phyloP scores from a whole-genome alignment of 495 filamentous ascomycete genomes.

The Neurospora africana region DNA sequence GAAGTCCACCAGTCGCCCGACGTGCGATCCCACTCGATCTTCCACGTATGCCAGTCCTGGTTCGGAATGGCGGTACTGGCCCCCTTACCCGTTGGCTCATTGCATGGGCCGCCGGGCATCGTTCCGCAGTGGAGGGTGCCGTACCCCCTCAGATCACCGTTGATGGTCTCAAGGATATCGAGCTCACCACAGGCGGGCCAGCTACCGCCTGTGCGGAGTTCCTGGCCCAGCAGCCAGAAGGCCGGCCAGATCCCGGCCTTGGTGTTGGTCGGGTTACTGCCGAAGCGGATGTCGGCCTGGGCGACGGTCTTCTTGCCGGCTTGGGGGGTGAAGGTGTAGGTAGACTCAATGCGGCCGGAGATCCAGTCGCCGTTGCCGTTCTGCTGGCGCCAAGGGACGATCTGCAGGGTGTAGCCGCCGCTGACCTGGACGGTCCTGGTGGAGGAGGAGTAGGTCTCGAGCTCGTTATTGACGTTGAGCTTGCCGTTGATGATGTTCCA shows the following conservation, averaged over 20 bases:
- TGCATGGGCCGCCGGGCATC: slow-evolving; percentile 32
- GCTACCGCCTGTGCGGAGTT: slow-evolving; percentile 24
- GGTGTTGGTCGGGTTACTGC: slow-evolving; percentile 19
- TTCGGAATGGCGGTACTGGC: slow-evolving; percentile 22
- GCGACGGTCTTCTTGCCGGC: slow-evolving; percentile 28
- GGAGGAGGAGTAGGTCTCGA: slow-evolving; percentile 30
- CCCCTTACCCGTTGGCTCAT: slow-evolving; percentile 34
- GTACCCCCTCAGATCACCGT: slow-evolving; percentile 32
- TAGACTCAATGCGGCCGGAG: slow-evolving; percentile 38
- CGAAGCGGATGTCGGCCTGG: slow-evolving; percentile 35
- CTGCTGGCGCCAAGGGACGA: slow-evolving; percentile 31
- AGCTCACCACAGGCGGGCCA: slow-evolving; percentile 44
- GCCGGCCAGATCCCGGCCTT: slow-evolving; percentile 45
- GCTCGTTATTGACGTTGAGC: slow-evolving; percentile 33
- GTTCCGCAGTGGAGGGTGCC: slow-evolving; percentile 39
- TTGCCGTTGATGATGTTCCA: slow-evolving; percentile 34
- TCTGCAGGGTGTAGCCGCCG: slow-evolving; percentile 33
- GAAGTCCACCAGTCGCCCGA: slow-evolving; percentile 27
- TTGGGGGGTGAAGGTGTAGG: slow-evolving; percentile 31
- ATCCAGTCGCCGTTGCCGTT: slow-evolving; percentile 29
- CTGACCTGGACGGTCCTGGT: slow-evolving; percentile 30
- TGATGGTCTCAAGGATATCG: slow-evolving; percentile 40
- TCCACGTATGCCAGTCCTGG: slow-evolving; percentile 39
- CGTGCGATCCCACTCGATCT: slow-evolving; percentile 33
- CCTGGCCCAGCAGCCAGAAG: slow-evolving; percentile 41